Evolutionary conservation across 1,284 basidiomycete genomes (phyloP).

Genomic region (Rhizoctonia solani): DNA sequence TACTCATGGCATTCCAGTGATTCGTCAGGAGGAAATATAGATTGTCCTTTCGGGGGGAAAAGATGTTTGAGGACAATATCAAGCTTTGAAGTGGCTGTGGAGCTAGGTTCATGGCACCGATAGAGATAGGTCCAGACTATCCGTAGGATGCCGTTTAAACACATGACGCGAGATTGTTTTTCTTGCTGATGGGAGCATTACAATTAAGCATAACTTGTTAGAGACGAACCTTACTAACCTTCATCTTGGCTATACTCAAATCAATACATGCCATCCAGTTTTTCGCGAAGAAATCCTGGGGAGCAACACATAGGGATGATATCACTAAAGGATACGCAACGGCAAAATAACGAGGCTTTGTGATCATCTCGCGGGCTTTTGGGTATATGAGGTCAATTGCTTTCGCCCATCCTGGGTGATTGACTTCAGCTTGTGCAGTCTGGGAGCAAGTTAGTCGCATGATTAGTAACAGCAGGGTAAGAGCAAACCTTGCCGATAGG

Average conservation of each 20-base stretch:
- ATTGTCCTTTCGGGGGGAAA: conserved; percentile 73
- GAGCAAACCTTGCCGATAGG: conserved; percentile 81
- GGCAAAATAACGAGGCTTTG: conserved; percentile 90
- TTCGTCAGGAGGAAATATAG: conserved; percentile 72
- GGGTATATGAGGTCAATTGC: conserved; percentile 86
- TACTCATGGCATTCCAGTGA: conserved; percentile 77
- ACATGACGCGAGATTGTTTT: conserved; percentile 68
- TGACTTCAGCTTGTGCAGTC: conserved; percentile 95
- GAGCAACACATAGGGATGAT: conserved; percentile 84
- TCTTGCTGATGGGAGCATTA: conserved; percentile 57
- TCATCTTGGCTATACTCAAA: conserved; percentile 71
- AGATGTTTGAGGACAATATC: conserved; percentile 78
- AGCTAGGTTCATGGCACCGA: conserved; percentile 83
- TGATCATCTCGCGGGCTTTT: conserved; percentile 83
- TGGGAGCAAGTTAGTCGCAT: conserved; percentile 44
- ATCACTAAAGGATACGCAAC: conserved; percentile 86
- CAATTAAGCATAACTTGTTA: neutral
- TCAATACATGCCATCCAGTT: conserved; percentile 81
- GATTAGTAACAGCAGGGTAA: conserved; percentile 3
- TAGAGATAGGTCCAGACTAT: conserved; percentile 94
- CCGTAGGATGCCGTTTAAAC: conserved; percentile 83
- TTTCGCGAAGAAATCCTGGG: conserved; percentile 81
- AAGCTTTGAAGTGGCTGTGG: conserved; percentile 76
- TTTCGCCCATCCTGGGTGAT: conserved; percentile 92
- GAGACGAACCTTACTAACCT: conserved; percentile 64